Base-by-base conservation (phyloP, 352 stramenopile species). In the Globisporangium abappressorium region DNA sequence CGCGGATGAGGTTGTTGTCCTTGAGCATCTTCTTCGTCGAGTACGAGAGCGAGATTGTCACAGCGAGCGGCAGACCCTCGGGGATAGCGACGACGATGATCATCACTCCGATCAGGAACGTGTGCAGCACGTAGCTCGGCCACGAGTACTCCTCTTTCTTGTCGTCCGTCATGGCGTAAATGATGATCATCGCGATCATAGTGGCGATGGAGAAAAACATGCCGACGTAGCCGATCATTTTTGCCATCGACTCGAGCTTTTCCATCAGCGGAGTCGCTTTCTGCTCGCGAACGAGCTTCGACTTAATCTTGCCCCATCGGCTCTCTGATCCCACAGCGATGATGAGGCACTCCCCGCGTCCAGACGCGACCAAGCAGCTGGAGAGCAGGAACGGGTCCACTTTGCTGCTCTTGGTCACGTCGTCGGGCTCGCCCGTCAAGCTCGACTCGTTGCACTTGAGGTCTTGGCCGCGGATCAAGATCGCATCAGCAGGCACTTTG, bases 1-100 rank as follows among this genome's bases (percentile, higher is more conserved):
- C 91, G 57, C 98, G 98, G 38, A 99, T 98, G 38, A 99, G 87
- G 73, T 99, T 99, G 76, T 99, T 97, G 76, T 99, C 97, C 55
- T 94, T 92, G 62, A 98, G 97, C 97, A 99, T 99, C 63, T 98
- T 98, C 66, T 98, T 98, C 15, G 93, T 99, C 26, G 87, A 97
- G 66, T 98, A 98, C 7, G 95, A 97, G n/a, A 98, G 79, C 46
- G 91, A 96, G 58, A 98, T 98, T 12, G 95, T 98, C 24, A 98
- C 93, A 0, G 94, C 95, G 8, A 98, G 78, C 15, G 95, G 95
- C 7, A 98, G 70, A 0, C 95, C 95, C 79, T 98, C 95, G 7
- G 95, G 95, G 66, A 98, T 98, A 18, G 95, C 95, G 4, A 98
- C 94, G 4, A 98, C 95, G 51, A 98, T 89, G 70, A 98, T 97